These are phyloP conservation scores for Botrytis fabae DNA, from an alignment of 2,329 filamentous ascomycete species.

Conservation along the genomic window DNA sequence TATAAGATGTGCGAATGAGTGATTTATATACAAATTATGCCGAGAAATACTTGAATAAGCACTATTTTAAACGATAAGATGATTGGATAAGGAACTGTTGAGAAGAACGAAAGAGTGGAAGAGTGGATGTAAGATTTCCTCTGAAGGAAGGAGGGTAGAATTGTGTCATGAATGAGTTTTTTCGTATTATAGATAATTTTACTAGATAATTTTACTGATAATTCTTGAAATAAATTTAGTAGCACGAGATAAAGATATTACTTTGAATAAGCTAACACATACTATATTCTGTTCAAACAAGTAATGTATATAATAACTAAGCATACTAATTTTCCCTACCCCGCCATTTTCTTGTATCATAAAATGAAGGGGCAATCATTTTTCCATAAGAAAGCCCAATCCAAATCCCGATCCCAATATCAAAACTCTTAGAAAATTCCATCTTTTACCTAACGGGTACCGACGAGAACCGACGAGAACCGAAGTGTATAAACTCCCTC, in stretches of 20 bases:
- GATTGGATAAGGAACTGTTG: neutral
- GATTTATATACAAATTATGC: neutral
- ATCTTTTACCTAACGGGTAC: neutral
- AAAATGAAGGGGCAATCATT: neutral
- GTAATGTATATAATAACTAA: neutral
- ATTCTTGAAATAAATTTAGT: neutral
- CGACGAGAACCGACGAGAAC: neutral
- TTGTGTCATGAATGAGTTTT: neutral
- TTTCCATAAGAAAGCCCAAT: neutral
- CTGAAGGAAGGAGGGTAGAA: neutral
- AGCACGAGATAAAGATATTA: neutral
- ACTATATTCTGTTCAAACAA: too few species aligned
- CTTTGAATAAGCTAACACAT: neutral
- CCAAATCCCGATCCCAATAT: too few species aligned
- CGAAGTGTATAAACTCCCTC: neutral
- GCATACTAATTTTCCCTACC: neutral
- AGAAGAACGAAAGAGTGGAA: too few species aligned
- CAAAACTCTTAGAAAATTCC: neutral
- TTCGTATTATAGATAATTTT: neutral
- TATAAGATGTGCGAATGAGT: neutral
- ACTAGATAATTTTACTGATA: neutral
- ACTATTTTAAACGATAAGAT: neutral
- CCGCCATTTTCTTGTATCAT: neutral
- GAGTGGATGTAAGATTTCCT: neutral
- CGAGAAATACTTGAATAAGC: neutral